Percentiles rank a stretch among this genome's conserved stretches.
These are phyloP conservation scores for Exophiala viscosa DNA, from an alignment of 2,329 filamentous ascomycete genomes.

Conservation along the genomic window DNA sequence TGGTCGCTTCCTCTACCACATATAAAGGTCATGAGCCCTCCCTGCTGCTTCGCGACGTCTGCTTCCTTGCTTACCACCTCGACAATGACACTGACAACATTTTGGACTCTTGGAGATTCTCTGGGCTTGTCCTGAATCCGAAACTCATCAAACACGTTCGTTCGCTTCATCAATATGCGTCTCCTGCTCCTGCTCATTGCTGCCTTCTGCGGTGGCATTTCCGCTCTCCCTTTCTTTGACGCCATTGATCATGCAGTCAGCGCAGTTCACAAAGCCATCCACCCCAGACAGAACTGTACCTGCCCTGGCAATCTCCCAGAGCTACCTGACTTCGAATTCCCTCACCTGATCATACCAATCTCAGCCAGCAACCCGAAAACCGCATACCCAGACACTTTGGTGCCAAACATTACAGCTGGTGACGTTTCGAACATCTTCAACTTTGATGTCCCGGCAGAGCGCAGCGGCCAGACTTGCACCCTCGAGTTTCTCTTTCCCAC, in stretches of 20 bases:
- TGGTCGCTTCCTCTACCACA: not conserved
- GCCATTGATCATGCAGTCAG: not conserved
- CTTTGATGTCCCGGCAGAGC: constrained; percentile 59
- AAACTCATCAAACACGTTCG: no score
- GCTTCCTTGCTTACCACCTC: no score
- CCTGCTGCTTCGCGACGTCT: no score
- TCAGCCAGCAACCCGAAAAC: constrained; percentile 52
- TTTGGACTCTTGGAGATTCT: not conserved
- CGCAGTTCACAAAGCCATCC: not conserved
- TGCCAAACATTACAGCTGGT: constrained; percentile 38
- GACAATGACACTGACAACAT: not conserved
- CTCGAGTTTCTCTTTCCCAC: constrained; percentile 63
- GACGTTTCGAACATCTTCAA: constrained; percentile 60
- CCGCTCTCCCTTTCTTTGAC: not conserved
- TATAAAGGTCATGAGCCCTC: not conserved
- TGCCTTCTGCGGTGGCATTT: not conserved
- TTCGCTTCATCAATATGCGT: not conserved
- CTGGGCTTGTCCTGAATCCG: not conserved
- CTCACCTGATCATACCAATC: constrained; percentile 61
- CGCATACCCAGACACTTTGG: constrained; percentile 52
- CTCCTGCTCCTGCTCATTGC: not conserved
- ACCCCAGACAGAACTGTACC: not conserved
- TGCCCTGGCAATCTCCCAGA: constrained; percentile 47
- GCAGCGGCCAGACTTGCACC: constrained; percentile 56
- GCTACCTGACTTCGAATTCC: constrained; percentile 48